Evolutionary conservation across 768 basidiomycete genomes (phyloP), one percentile per base, ranked within the genome.

Genomic region (Kwoniella dendrophila): DNA sequence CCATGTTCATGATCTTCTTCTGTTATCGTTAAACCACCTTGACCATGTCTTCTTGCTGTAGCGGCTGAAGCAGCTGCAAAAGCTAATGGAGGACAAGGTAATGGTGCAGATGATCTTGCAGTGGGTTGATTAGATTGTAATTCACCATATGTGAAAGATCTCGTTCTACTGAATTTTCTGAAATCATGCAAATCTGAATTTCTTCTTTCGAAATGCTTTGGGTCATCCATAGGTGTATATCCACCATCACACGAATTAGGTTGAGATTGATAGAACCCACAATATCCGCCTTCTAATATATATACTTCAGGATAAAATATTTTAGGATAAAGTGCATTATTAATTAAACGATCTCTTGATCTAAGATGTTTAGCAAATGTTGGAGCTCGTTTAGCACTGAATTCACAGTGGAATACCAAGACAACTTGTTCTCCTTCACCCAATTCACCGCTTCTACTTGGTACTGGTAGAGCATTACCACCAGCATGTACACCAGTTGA

Each of bases 291-390:
- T 80, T 96, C 91, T 7, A 99, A 85, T 69, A 99, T 86, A 81
- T 98, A 99, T 18, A 98, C 86, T 80, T 99, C 96, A 0, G 96
- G 96, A 75, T 91, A 99, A 79, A 90, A 89, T 41, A 97, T 87
- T 75, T 85, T 89, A 3, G 96, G 96, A 77, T 99, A 99, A 20
- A 86, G 79, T 62, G 90, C 88, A 65, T 89, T 87, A 80, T 97
- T 97, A 82, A 89, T 80, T 0, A 88, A 85, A 48, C 96, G 88
- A 75, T 99, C 96, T 77, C 86, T 88, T 30, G 90, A 88, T 58
- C 96, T 88, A 27, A 98, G 82, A 75, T 94, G 88, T 79, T 95
- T 96, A 24, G 96, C 96, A 74, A 95, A 92, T 8, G 95, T 95
- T 1, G 96, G 96, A 0, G 93, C 96, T 43, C 96, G 84, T 80